phyloP scores from a whole-genome alignment of 768 basidiomycete genomes.

The Pleurotus salmoneostramineus region DNA sequence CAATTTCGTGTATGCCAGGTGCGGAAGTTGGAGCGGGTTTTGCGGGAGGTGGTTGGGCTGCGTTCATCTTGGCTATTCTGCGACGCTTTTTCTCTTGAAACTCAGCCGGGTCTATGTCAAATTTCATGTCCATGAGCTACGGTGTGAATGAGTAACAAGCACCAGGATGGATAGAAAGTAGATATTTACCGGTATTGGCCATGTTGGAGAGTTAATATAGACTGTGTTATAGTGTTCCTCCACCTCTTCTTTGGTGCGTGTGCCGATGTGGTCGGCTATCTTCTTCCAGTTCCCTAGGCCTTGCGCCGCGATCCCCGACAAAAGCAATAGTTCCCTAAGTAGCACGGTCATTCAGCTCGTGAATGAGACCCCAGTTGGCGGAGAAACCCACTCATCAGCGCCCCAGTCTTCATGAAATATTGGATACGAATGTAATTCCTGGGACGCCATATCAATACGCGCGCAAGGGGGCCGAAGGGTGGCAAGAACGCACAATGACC shows the following conservation, averaged over 20 bases:
- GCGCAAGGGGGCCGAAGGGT: too few species aligned
- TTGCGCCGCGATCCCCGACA: conserved; percentile 83
- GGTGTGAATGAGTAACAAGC: conserved; percentile 7
- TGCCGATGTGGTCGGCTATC: conserved; percentile 92
- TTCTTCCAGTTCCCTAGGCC: conserved; percentile 97
- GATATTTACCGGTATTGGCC: conserved; percentile 73
- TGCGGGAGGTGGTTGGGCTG: conserved; percentile 47
- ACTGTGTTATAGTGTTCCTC: conserved; percentile 82
- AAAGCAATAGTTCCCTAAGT: conserved; percentile 77
- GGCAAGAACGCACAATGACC: conserved; percentile 63
- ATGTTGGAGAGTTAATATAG: conserved; percentile 74
- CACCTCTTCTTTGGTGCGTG: conserved; percentile 90
- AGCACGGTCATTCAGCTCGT: conserved; percentile 3
- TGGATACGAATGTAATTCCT: conserved; percentile 96
- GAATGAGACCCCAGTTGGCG: background rate
- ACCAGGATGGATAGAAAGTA: conserved; percentile 1
- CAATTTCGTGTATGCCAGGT: conserved; percentile 89
- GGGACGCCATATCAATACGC: conserved; percentile 3
- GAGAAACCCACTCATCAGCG: conserved; percentile 80
- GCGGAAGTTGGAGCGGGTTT: conserved; percentile 83
- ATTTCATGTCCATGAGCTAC: conserved; percentile 54
- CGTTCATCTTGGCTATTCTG: conserved; percentile 79
- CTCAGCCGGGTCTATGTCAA: conserved; percentile 72
- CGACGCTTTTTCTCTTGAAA: conserved; percentile 89
- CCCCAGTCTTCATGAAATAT: conserved; percentile 97